Evolutionary conservation across 805 yeast genomes (phyloP), one percentile per base, ranked within the genome.

Genomic region (Naumovozyma baii): DNA sequence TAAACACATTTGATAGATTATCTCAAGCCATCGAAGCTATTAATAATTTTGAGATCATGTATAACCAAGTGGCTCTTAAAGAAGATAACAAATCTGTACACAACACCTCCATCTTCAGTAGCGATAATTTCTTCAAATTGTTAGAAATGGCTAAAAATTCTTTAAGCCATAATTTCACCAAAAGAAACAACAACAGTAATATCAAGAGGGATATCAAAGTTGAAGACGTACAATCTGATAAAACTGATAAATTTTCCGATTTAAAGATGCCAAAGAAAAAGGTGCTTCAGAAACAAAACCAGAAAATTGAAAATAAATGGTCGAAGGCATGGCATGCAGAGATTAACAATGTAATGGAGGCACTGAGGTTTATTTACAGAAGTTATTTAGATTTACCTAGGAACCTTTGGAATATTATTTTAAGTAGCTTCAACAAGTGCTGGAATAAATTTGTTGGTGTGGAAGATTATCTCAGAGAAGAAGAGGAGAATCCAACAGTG

Each of bases 1-100:
- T 92, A 52, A 92, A 92, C 65, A 90, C 97, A 0, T 86, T 86
- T 63, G 96, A 88, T 54, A 74, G 97, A 51, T 70, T 92, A 42
- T 83, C 96, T 3, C 86, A 86, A 64, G 82, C 95, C 26, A 69
- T 92, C 20, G 73, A 70, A 41, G 76, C 94, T 19, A 78, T 88
- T 37, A 75, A 75, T 45, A 73, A 76, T 49, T 92, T 92, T 63
- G 80, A 78, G 55, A 52, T 52, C 22, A 52, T 80, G 63, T 79
- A 77, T 46, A 50, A 54, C 52, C 62, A 62, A 29, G 60, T 55
- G 40, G 34, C 52, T 26, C 45, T 52, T 15, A 48, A 48, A 29
- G 48, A 50, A 16, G 46, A 47, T 26, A 51, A 33, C 3, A 34
- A 38, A 7, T 43, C 40, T 12, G 34, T 44, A 18, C 49, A 46